These are phyloP conservation scores for Phytophthora sansomeana DNA, from an alignment of 352 stramenopile genomes.

Conservation along the genomic window DNA sequence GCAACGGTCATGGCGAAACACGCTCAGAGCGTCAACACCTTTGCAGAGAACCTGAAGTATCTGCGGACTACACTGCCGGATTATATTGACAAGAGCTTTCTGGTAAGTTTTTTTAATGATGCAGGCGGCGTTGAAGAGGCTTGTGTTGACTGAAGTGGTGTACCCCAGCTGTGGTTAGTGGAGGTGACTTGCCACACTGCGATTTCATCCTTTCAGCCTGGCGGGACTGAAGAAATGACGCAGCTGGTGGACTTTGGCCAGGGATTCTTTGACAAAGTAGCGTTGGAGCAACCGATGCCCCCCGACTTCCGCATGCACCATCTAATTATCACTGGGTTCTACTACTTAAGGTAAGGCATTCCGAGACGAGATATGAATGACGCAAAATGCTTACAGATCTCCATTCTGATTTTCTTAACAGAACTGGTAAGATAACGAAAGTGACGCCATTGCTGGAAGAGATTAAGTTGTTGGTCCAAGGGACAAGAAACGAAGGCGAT, in stretches of 20 bases:
- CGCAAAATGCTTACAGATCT: background rate
- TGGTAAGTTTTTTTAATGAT: constrained; percentile 41
- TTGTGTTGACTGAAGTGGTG: constrained; percentile 9
- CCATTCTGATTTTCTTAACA: constrained; percentile 23
- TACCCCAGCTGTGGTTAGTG: constrained; percentile 67
- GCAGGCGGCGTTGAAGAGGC: background rate
- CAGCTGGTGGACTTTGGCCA: constrained; percentile 57
- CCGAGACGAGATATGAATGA: background rate
- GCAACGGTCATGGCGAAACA: constrained; percentile 44
- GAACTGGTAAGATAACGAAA: constrained; percentile 55
- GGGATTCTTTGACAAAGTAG: constrained; percentile 48
- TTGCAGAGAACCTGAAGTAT: constrained; percentile 61
- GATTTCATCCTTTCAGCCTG: constrained; percentile 50
- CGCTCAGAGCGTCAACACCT: constrained; percentile 24
- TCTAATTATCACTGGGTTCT: constrained; percentile 66
- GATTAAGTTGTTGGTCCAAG: constrained; percentile 37
- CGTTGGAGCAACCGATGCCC: constrained; percentile 30
- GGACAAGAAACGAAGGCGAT: constrained; percentile 7
- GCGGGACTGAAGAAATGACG: constrained; percentile 29
- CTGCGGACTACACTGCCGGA: constrained; percentile 56
- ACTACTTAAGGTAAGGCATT: constrained; percentile 51
- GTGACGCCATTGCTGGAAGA: constrained; percentile 53
- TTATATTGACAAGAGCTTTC: constrained; percentile 54
- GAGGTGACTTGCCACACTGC: constrained; percentile 67
- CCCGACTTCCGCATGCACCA: constrained; percentile 61